Evolutionary conservation across 768 basidiomycete genomes (phyloP), one percentile per base, ranked within the genome.

Genomic region (Calocera cornea): DNA sequence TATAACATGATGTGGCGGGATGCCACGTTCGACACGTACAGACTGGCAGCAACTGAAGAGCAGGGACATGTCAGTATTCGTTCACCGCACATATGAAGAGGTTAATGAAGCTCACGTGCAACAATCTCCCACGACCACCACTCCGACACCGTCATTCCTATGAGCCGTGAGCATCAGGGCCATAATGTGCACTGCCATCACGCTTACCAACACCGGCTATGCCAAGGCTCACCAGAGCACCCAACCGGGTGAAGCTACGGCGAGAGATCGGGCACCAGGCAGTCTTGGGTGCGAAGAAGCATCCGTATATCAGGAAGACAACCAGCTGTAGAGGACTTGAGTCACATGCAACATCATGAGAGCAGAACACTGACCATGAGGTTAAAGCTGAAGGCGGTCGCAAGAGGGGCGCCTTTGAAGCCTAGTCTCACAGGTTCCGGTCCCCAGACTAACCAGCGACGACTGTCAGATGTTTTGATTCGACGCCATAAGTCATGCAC

Each of bases 91-190:
- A 19, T 47, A 3, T 7, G 44, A 17, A 47, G 16, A 47, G 19
- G 5, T 17, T 8, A 66, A 34, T 10, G n/a, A 31, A 17, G 79
- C 80, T 73, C 65, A 82, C 76, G 76, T 27, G 86, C 87, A 34
- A 89, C 77, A 5, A 92, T 82, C 77, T 97, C 94, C 95, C 95
- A 95, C 41, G 89, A 87, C 93, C 95, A 97, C 95, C 95, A 98
- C 76, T 97, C 95, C 2, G 85, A 86, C 0, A 90, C 91, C 2
- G 85, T 87, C 75, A 93, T 92, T 0, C 86, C 86, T 82, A 69
- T 44, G 22, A 8, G 65, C 49, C 22, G 14, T 27, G 41, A 68
- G 34, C 74, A 81, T 10, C 17, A 24, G 19, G 65, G 33, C 11
- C 19, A 49, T 3, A 24, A 68, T 2, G 68, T 10, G 41, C 3